Conservation (phyloP, 2,329 filamentous ascomycete species). For the Fusarium drepaniforme region DNA sequence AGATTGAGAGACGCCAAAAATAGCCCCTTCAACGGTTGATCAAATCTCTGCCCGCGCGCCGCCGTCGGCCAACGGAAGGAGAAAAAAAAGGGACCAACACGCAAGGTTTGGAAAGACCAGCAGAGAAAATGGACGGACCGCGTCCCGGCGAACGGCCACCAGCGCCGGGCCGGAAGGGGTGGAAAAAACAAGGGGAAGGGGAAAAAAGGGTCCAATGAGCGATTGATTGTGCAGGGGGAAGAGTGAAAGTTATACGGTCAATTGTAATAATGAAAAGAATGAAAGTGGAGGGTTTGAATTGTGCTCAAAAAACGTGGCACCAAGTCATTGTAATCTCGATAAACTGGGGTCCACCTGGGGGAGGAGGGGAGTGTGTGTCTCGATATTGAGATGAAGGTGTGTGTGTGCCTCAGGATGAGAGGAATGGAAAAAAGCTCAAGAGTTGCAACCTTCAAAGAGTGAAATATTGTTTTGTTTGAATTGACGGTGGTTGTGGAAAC, state of each 20-base stretch:
- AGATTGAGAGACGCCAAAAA: slow-evolving; percentile 38
- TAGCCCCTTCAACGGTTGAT: slow-evolving; percentile 22
- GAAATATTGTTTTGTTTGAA: background rate
- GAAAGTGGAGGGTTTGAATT: background rate
- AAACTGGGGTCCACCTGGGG: slow-evolving; percentile 1
- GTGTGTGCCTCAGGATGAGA: background rate
- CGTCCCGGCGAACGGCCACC: slow-evolving; percentile 28
- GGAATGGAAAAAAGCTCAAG: background rate
- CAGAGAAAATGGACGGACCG: slow-evolving; percentile 11
- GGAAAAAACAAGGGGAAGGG: background rate
- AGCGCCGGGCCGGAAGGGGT: slow-evolving; percentile 11
- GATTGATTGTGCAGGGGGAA: slow-evolving; percentile 13
- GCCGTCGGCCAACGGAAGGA: background rate
- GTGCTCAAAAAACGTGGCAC: slow-evolving; percentile 26
- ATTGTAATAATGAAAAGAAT: background rate
- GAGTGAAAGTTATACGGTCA: background rate
- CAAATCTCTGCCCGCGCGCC: slow-evolving; percentile 22
- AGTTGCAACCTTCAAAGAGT: background rate
- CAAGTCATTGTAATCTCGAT: slow-evolving; percentile 35
- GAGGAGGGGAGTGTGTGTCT: background rate
- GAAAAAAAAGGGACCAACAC: background rate
- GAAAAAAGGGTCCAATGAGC: background rate
- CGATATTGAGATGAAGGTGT: background rate
- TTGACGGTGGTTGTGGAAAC: background rate
- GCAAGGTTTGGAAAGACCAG: slow-evolving; percentile 23